These are phyloP conservation scores for Pezicula carpinea DNA, from an alignment of 2,329 filamentous ascomycete species.

Conservation along the genomic window DNA sequence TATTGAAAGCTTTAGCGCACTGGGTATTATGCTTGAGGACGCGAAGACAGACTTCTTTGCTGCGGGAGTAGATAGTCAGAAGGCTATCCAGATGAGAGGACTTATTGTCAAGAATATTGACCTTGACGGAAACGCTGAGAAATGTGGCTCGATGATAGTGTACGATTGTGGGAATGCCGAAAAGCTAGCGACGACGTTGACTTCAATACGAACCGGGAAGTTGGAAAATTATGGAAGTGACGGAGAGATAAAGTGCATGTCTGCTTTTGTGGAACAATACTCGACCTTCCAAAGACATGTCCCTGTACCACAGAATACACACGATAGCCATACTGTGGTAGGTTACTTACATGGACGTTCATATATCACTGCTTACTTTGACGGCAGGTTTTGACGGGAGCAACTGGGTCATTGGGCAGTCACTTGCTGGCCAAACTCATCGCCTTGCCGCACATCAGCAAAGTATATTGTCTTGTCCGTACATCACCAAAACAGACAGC, in stretches of 20 bases:
- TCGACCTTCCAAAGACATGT: too few relatives aligned
- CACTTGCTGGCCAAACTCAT: constrained; percentile 57
- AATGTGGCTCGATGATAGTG: constrained; percentile 45
- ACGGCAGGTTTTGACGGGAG: constrained; percentile 51
- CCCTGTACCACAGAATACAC: constrained; percentile 31
- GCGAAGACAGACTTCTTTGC: constrained; percentile 48
- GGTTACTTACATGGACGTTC: neutral
- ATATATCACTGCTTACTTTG: constrained; percentile 6
- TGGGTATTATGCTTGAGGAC: neutral
- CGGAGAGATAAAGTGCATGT: too few relatives aligned
- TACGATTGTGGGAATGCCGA: constrained; percentile 51
- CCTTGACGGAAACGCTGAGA: constrained; percentile 34
- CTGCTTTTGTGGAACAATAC: too few relatives aligned
- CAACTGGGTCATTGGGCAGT: constrained; percentile 60
- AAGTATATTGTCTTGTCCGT: constrained; percentile 49
- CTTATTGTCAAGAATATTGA: constrained; percentile 47
- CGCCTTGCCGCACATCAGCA: constrained; percentile 47
- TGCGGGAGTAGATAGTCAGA: constrained; percentile 52
- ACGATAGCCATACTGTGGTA: constrained; percentile 23
- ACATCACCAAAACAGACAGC: constrained; percentile 23
- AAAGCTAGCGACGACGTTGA: constrained; percentile 40
- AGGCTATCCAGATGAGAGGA: constrained; percentile 51
- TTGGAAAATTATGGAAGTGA: constrained; percentile 20
- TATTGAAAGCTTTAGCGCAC: neutral
- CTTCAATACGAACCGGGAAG: constrained; percentile 32